Evolutionary conservation across 2,329 filamentous ascomycete genomes (phyloP).

Genomic region (Lasiodiplodia hormozganensis): DNA sequence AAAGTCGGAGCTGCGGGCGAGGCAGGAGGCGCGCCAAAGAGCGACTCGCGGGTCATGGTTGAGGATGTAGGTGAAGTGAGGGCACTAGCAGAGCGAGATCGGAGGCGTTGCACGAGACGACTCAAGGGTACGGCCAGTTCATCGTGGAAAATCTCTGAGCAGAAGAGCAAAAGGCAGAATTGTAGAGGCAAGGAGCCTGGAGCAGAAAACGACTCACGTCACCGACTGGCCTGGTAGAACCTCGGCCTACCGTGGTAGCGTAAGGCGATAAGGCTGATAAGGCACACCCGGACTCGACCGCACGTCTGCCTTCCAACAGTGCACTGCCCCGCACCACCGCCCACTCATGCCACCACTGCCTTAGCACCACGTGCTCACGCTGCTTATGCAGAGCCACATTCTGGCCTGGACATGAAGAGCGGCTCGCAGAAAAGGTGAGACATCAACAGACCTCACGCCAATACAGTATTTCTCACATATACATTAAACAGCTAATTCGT

Average conservation of each 20-base stretch:
- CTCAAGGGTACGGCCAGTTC: slow-evolving; percentile 60
- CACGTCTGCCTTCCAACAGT: neutral
- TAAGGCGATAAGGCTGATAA: slow-evolving; percentile 9
- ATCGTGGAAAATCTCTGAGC: slow-evolving; percentile 39
- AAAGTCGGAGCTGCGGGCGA: slow-evolving; percentile 34
- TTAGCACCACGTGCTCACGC: neutral
- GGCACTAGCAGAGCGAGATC: neutral
- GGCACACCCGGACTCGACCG: neutral
- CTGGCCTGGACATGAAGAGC: neutral
- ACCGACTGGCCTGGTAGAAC: neutral
- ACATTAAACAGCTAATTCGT: slow-evolving; percentile 5
- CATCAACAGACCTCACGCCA: neutral
- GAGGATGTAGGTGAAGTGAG: neutral
- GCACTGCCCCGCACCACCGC: neutral
- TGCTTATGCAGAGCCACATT: neutral
- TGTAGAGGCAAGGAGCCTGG: neutral
- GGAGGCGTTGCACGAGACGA: neutral
- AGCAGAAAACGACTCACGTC: neutral
- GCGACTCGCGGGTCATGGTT: slow-evolving; percentile 18
- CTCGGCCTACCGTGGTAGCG: neutral
- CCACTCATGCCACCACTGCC: neutral
- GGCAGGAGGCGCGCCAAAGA: slow-evolving; percentile 23
- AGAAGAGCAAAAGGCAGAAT: neutral
- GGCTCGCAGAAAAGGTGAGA: neutral
- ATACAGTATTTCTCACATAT: neutral